Evolutionary conservation across 139 green algal species (phyloP).

Genomic region (Coelastrella sp.): DNA sequence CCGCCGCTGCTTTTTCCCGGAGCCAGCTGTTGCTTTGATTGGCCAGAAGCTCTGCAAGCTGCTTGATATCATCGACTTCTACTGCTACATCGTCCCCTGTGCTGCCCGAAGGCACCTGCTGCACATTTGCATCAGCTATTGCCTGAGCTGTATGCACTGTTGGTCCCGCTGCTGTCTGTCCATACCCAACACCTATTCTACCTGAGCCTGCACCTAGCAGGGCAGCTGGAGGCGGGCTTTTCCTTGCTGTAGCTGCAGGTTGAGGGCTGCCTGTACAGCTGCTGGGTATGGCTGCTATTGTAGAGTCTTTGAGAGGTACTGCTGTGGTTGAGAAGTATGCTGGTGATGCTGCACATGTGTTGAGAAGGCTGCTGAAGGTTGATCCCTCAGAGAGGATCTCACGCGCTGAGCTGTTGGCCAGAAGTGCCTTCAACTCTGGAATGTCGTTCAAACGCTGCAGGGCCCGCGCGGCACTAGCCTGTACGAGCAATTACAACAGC

Average conservation of each 20-base stretch:
- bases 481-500: neutral
- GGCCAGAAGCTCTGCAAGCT: slow-evolving; percentile 35
- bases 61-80: slow-evolving; percentile 43
- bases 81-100: neutral
- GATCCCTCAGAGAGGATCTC: neutral
- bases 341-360: neutral
- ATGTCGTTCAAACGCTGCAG: slow-evolving; percentile 54
- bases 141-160: too few relatives aligned
- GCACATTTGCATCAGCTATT: too few relatives aligned
- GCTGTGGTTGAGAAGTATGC: neutral
- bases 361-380: slow-evolving; percentile 10
- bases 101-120: too few relatives aligned
- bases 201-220: too few relatives aligned
- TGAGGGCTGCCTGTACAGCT: neutral
- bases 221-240: too few relatives aligned
- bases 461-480: slow-evolving; percentile 38
- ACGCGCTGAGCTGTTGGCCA: slow-evolving; percentile 15
- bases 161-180: too few relatives aligned
- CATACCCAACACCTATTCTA: too few relatives aligned
- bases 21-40: slow-evolving; percentile 3
- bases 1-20: slow-evolving; percentile 44
- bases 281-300: neutral
- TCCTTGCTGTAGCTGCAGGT: neutral
- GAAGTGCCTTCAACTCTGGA: slow-evolving; percentile 43
- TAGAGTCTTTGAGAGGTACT: neutral